Base-by-base conservation (phyloP, 139 green algal species). In the Micractinium sp. region DNA sequence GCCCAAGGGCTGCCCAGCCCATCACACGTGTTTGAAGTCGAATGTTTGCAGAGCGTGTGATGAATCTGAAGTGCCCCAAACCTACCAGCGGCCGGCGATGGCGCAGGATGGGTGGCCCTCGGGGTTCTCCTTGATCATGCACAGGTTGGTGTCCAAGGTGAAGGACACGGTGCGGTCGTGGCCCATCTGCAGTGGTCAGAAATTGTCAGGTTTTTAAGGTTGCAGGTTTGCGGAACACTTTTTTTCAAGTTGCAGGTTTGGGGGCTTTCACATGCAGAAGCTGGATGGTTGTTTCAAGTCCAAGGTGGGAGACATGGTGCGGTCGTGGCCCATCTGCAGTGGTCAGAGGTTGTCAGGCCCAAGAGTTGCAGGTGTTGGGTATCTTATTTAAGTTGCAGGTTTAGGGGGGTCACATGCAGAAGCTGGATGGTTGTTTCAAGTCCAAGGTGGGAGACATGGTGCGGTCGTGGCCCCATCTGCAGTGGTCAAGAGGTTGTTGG, bases 101-200 rank as follows among this genome's bases (percentile, higher is more conserved):
- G 71, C n/a, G 89, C 95, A 98, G 56, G 93, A 94, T 69, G 95
- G 96, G 23, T 93, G 93, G 18, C 96, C 95, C 81, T 98, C 96
- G 16, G 96, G 96, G 94, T 99, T 99, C 94, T 99, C 97, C 92
- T 98, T 98, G 90, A 98, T 96, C 97, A 99, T 99, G 87, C 92
- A 93, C 87, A 99, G 88, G 93, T 99, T 99, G 89, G 97, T 99
- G 95, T 99, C 97, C 87, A 99, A 95, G 66, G 92, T 96, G 89
- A 99, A 93, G 85, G 96, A 94, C 86, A 99, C 96, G 4, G 95
- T 97, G 81, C 95, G 93, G 88, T 99, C 97, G 90, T 98, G 98
- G 78, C 97, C 97, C 38, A 99, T 97, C 94, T 96, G 97, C 92
- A 98, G 80, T n/a, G 61, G 1, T 16, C 18, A 41, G 23, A 74